Conservation (phyloP, 1,284 basidiomycete genomes). For the Ustilago vetiveriae region DNA sequence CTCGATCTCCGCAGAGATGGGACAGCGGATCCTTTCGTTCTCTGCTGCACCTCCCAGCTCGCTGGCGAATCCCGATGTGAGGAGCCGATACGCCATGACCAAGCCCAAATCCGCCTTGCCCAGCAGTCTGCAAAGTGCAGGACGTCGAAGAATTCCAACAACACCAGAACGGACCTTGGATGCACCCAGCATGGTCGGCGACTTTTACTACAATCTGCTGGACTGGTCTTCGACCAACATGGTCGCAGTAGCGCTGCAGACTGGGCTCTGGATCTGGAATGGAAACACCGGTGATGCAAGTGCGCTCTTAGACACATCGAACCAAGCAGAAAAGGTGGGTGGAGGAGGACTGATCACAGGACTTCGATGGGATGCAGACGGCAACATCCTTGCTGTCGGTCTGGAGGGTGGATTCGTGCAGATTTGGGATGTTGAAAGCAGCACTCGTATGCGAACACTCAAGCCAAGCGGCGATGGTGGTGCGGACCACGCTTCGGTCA, state of each 20-base stretch:
- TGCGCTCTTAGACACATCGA: constrained; percentile 71
- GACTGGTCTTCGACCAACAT: constrained; percentile 88
- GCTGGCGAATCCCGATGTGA: constrained; percentile 64
- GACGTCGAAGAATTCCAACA: constrained; percentile 81
- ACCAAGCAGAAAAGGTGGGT: constrained; percentile 63
- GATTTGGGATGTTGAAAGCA: constrained; percentile 90
- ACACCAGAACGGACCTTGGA: constrained; percentile 90
- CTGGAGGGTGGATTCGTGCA: constrained; percentile 86
- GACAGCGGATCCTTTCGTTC: constrained; percentile 68
- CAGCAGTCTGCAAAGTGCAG: constrained; percentile 56
- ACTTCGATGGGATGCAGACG: constrained; percentile 87
- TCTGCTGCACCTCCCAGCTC: constrained; percentile 68
- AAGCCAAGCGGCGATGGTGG: constrained; percentile 61
- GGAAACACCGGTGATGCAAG: constrained; percentile 86
- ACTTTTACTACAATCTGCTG: constrained; percentile 95
- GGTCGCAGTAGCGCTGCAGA: constrained; percentile 61
- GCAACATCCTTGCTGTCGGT: constrained; percentile 85
- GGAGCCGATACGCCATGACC: constrained; percentile 56
- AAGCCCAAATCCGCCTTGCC: constrained; percentile 59
- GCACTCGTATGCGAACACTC: constrained; percentile 79
- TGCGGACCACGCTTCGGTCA: constrained; percentile 56
- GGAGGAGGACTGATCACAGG: constrained; percentile 73
- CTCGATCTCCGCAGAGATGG: constrained; percentile 65
- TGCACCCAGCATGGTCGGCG: constrained; percentile 91
- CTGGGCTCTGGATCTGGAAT: constrained; percentile 74